A percentile compares a stretch with the other conserved stretches of the same genome.
Conservation (phyloP, 2,329 filamentous ascomycete genomes). For the Helicocarpus griseus region DNA sequence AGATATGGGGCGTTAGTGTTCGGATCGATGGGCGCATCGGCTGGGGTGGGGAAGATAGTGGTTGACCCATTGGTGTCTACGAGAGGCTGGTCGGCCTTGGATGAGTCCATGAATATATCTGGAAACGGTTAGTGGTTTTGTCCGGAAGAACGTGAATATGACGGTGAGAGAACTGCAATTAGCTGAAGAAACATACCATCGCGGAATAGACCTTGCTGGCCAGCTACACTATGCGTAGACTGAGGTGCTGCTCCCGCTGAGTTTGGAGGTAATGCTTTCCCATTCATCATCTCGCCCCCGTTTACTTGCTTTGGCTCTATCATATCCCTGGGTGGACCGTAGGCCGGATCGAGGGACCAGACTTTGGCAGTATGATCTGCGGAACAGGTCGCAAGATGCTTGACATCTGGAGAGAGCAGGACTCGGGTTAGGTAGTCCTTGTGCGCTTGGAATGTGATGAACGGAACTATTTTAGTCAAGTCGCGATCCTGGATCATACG, state of each 20-base stretch:
- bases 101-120: conserved; percentile 2
- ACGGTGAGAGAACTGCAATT: neutral
- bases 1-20: conserved; percentile 55
- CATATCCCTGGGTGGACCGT: conserved; percentile 30
- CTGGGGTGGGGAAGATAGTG: conserved; percentile 24
- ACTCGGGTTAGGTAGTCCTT: conserved; percentile 89
- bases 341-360: conserved; percentile 78
- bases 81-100: neutral
- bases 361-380: conserved; percentile 94
- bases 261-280: neutral
- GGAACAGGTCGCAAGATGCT: conserved; percentile 86
- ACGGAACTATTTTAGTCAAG: conserved; percentile 70
- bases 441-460: conserved; percentile 84
- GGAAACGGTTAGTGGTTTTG: neutral
- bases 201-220: neutral
- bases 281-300: neutral
- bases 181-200: neutral
- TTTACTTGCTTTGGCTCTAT: conserved; percentile 8
- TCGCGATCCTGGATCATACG: conserved; percentile 77
- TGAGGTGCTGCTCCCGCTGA: neutral
- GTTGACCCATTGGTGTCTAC: neutral
- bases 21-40: conserved; percentile 32
- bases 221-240: neutral
- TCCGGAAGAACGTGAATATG: neutral
- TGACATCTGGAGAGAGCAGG: conserved; percentile 83